Percentiles rank a stretch among this genome's conserved stretches.
These are phyloP conservation scores for Pichia deserticola DNA, from an alignment of 805 yeast genomes.

Conservation along the genomic window DNA sequence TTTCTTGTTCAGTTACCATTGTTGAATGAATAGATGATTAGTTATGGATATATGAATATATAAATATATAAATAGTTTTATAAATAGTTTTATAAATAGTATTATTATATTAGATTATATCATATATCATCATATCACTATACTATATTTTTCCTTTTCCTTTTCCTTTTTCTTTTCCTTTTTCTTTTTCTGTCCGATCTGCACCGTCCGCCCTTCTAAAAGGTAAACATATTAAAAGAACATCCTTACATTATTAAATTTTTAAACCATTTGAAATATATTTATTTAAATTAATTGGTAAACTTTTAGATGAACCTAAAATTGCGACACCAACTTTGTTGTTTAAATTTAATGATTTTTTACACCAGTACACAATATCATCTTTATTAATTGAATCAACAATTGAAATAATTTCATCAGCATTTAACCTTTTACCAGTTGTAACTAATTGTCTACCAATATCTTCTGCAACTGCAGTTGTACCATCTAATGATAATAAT, in stretches of 20 bases:
- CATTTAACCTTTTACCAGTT: slow-evolving; percentile 72
- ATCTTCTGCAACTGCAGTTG: slow-evolving; percentile 95
- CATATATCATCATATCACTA: no score
- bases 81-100: no score
- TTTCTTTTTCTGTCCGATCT: no score
- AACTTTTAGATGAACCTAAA: slow-evolving; percentile 66
- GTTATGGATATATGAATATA: no score
- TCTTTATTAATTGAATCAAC: slow-evolving; percentile 72
- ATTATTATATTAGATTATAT: no score
- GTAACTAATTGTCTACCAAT: slow-evolving; percentile 96
- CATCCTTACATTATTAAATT: no score
- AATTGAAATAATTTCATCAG: slow-evolving; percentile 65
- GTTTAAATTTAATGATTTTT: slow-evolving; percentile 51
- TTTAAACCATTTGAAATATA: no score
- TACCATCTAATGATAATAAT: slow-evolving; percentile 82
- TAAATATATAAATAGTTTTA: no score
- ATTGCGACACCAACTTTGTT: slow-evolving; percentile 72
- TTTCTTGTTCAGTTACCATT: slow-evolving; percentile 19
- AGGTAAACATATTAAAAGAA: no score
- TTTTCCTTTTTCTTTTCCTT: no score
- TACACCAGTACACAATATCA: slow-evolving; percentile 86
- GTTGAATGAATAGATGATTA: not conserved
- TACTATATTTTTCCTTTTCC: no score
- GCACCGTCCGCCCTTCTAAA: no score
- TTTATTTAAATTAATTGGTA: slow-evolving; percentile 35